A percentile compares a stretch with the other conserved stretches of the same genome.
These are phyloP conservation scores for Aspergillus taichungensis DNA, from an alignment of 495 filamentous ascomycete species.

Conservation along the genomic window DNA sequence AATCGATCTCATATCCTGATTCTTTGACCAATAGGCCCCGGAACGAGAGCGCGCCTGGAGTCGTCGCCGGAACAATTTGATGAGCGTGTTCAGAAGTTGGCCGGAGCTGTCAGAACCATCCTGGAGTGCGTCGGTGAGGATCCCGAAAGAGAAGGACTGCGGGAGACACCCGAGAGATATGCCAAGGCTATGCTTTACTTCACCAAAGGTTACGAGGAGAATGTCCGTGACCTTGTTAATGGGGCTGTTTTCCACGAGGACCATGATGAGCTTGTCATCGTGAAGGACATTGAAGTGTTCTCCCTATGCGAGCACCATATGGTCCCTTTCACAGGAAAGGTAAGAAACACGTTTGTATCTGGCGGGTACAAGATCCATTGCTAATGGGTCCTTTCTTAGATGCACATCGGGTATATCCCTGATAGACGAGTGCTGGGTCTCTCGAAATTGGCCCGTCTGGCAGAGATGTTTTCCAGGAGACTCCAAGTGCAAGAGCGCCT, in stretches of 20 bases:
- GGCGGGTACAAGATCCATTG: background rate
- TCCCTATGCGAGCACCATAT: slow-evolving; percentile 96
- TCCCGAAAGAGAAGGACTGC: slow-evolving; percentile 80
- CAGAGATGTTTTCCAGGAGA: slow-evolving; percentile 91
- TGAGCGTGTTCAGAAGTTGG: slow-evolving; percentile 64
- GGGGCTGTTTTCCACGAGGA: slow-evolving; percentile 94
- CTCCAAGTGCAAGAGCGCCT: slow-evolving; percentile 93
- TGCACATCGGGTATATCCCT: slow-evolving; percentile 98
- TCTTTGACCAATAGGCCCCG: slow-evolving; percentile 45
- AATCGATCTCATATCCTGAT: slow-evolving; percentile 5
- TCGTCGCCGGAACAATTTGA: slow-evolving; percentile 65
- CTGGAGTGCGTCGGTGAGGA: slow-evolving; percentile 96
- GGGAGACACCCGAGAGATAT: slow-evolving; percentile 81
- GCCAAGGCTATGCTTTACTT: slow-evolving; percentile 97
- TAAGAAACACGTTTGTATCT: slow-evolving; percentile 23
- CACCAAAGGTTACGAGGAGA: slow-evolving; percentile 98
- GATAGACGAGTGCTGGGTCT: slow-evolving; percentile 79
- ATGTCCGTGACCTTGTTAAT: slow-evolving; percentile 86
- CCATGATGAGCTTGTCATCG: slow-evolving; percentile 94
- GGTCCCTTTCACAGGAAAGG: slow-evolving; percentile 92
- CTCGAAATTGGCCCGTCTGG: slow-evolving; percentile 89
- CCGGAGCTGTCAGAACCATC: slow-evolving; percentile 80
- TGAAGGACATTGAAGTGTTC: slow-evolving; percentile 95
- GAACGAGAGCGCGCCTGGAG: slow-evolving; percentile 73
- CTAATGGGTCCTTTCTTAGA: slow-evolving; percentile 40